These are phyloP conservation scores for Geotrichum siamense DNA, from an alignment of 1,139 yeast genomes.

Conservation along the genomic window DNA sequence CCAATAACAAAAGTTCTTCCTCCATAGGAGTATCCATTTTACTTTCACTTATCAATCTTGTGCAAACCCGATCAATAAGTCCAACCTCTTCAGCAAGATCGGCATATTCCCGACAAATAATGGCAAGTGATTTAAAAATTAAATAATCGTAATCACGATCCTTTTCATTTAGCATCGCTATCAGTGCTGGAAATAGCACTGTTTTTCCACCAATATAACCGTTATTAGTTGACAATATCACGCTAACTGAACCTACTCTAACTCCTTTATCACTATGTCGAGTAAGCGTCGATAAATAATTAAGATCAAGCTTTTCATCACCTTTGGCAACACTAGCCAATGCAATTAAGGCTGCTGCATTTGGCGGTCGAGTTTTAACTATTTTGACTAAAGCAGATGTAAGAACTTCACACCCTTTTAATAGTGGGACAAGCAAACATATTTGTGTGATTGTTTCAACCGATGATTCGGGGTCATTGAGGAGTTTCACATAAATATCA, in stretches of 20 bases:
- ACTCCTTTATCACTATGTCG: slow-evolving; percentile 1
- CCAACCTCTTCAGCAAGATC: slow-evolving; percentile 2
- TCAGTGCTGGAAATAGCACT: neutral
- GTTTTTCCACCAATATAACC: neutral
- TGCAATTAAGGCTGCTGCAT: slow-evolving; percentile 1
- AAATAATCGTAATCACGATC: neutral
- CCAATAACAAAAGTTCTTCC: neutral
- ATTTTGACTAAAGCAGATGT: neutral
- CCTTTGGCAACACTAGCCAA: slow-evolving; percentile 1
- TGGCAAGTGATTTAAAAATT: neutral
- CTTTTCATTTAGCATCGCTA: slow-evolving; percentile 1
- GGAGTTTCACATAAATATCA: neutral
- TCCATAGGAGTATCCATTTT: neutral
- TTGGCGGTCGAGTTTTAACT: slow-evolving; percentile 3
- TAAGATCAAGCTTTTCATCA: neutral
- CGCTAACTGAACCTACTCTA: neutral
- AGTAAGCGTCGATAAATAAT: neutral
- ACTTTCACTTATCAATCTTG: neutral
- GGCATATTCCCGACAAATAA: neutral
- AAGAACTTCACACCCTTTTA: neutral
- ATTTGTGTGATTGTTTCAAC: neutral
- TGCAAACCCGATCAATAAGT: neutral
- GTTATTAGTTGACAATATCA: neutral
- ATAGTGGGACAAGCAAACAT: neutral
- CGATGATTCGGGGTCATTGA: neutral